phyloP scores from a whole-genome alignment of 176 grass and related monocot species.

The Aegilops umbellulata region DNA sequence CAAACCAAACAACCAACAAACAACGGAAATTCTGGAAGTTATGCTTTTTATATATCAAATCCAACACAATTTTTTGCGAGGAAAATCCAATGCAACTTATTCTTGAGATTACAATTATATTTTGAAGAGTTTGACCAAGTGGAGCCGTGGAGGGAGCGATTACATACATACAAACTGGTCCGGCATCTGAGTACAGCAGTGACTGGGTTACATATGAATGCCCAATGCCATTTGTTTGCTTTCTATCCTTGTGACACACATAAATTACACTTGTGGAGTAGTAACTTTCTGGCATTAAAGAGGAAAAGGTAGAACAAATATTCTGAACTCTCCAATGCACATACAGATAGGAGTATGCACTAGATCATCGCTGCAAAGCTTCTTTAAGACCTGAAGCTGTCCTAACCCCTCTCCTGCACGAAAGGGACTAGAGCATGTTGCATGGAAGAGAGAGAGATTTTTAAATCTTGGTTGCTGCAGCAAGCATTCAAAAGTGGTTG shows the following conservation, averaged over 20 bases:
- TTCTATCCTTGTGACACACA: not conserved
- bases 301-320: not conserved
- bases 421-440: slow-evolving; percentile 52
- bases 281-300: slow-evolving; percentile 4
- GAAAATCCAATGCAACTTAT: not conserved
- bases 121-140: not conserved
- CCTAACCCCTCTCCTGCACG: slow-evolving; percentile 32
- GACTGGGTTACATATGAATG: not conserved
- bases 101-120: not conserved
- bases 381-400: slow-evolving; percentile 40
- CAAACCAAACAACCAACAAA: not conserved
- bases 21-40: not conserved
- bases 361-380: slow-evolving; percentile 41
- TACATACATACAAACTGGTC: no score
- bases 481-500: slow-evolving; percentile 59
- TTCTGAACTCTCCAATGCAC: slow-evolving; percentile 17
- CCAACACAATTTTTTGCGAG: no score
- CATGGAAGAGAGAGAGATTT: not conserved
- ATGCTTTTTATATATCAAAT: not conserved
- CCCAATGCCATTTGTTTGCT: not conserved
- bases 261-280: not conserved
- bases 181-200: no score
- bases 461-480: slow-evolving; percentile 7
- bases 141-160: no score
- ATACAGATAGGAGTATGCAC: slow-evolving; percentile 11